Base-by-base conservation (phyloP, 2,329 filamentous ascomycete genomes). In the Hymenoscyphus infarciens region DNA sequence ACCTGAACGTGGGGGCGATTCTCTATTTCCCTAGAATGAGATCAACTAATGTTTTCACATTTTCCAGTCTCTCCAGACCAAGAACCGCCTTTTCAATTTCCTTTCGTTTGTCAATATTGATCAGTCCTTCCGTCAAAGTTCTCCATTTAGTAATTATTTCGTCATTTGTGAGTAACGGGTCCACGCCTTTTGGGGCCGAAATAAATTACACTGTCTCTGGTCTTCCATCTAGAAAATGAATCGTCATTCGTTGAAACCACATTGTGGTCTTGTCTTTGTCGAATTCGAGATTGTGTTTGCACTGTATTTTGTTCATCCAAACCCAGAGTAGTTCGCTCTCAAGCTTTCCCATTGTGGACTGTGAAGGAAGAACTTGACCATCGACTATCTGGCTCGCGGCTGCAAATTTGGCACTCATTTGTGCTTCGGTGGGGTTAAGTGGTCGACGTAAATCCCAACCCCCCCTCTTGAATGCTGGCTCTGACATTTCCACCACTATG, bases 331-430 rank as follows among this genome's bases (percentile, higher is more conserved):
- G 57, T 35, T 77, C 74, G 7, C 75, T 68, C 22, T 77, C 71
- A 0, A 79, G 68, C 59, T 66, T 71, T 22, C 71, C 66, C 2
- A 68, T 58, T 4, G 67, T 61, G 61, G 76, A 79, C 38, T 77
- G 72, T 1, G 67, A 67, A 5, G 72, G 68, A 2, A 77, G 65
- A 1, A 78, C 76, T 29, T 75, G 64, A 3, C 66, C 65, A 62
- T 79, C 75, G 5, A 78, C 70, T 3, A 79, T 63, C 59, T 79
- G 76, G 4, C 69, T 72, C 0, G 74, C 77, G 1, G 72, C 73
- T 11, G 74, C 69, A 63, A 77, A 79, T 0, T 72, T 64, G 15
- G 68, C 69, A 59, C 70, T 75, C 77, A 79, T 78, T 59, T 79
- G 77, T 3, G 76, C 76, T 1, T 76, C 76, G 0, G 74, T 76